Evolutionary conservation across 2,329 filamentous ascomycete genomes (phyloP).

Genomic region (Alternaria angustiovoidea): DNA sequence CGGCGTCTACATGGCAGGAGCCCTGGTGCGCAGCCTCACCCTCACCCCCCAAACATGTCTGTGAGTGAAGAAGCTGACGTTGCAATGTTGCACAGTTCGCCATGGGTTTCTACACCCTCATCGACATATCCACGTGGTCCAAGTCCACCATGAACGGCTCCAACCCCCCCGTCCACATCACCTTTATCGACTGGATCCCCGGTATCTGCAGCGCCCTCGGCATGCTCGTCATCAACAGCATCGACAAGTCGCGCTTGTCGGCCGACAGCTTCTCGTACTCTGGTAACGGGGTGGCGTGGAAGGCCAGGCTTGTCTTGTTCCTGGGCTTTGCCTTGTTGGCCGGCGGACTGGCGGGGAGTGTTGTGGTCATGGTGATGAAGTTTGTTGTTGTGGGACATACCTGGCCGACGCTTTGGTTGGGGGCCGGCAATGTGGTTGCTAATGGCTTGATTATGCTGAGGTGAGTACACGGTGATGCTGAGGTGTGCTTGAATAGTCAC

Average conservation of each 20-base stretch:
- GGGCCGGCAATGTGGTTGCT: conserved; percentile 70
- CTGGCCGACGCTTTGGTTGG: conserved; percentile 71
- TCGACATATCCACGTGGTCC: conserved; percentile 71
- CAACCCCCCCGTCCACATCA: conserved; percentile 65
- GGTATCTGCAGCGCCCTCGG: conserved; percentile 73
- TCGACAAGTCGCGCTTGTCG: conserved; percentile 71
- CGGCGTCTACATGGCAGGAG: conserved; percentile 72
- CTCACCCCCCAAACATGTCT: not conserved
- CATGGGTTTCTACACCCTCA: conserved; percentile 73
- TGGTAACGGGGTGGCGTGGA: conserved; percentile 74
- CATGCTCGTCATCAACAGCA: conserved; percentile 77
- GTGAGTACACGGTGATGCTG: conserved; percentile 51
- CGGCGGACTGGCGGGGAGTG: conserved; percentile 71
- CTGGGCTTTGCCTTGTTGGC: conserved; percentile 74
- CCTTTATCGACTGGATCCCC: conserved; percentile 76
- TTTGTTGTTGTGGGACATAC: conserved; percentile 68
- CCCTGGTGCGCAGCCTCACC: conserved; percentile 61
- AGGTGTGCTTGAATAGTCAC: not conserved
- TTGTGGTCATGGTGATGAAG: conserved; percentile 73
- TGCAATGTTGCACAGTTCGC: conserved; percentile 63
- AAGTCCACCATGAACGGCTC: conserved; percentile 68
- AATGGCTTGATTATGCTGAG: conserved; percentile 73
- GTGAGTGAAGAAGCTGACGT: too few species aligned
- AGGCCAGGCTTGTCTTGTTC: conserved; percentile 72
- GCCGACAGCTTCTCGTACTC: conserved; percentile 72